Evolutionary conservation across 2,329 filamentous ascomycete species (phyloP).

Genomic region (Penicillium fuscoglaucum): DNA sequence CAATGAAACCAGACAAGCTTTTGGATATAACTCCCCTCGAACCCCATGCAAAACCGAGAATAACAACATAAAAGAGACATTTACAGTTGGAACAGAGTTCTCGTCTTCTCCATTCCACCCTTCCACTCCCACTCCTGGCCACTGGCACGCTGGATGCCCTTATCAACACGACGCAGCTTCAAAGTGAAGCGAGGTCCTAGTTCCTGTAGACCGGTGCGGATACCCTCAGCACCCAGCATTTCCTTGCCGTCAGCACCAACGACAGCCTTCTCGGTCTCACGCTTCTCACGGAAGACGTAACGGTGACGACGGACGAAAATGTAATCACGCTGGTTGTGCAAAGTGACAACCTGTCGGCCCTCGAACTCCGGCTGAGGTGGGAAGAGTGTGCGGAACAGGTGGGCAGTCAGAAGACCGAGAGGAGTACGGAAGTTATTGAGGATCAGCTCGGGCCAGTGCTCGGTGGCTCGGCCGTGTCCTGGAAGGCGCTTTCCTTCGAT

Average conservation of each 20-base stretch:
- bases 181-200: slow-evolving; percentile 80
- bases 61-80: slow-evolving; percentile 16
- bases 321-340: slow-evolving; percentile 95
- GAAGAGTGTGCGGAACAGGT: slow-evolving; percentile 77
- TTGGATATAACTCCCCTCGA: slow-evolving; percentile 26
- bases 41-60: slow-evolving; percentile 28
- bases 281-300: slow-evolving; percentile 90
- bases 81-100: slow-evolving; percentile 89
- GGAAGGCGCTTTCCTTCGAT: slow-evolving; percentile 83
- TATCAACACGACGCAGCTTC: slow-evolving; percentile 87
- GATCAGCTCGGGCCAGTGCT: slow-evolving; percentile 85
- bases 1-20: slow-evolving; percentile 15
- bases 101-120: slow-evolving; percentile 86
- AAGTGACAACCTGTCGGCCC: slow-evolving; percentile 84
- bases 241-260: slow-evolving; percentile 77
- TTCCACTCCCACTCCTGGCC: slow-evolving; percentile 97
- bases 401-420: slow-evolving; percentile 81
- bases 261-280: slow-evolving; percentile 81
- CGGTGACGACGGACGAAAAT: slow-evolving; percentile 89
- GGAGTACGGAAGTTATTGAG: slow-evolving; percentile 95
- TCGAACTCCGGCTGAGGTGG: slow-evolving; percentile 79
- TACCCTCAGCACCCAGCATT: slow-evolving; percentile 79
- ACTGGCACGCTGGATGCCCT: slow-evolving; percentile 74
- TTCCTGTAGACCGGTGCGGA: slow-evolving; percentile 86
- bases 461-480: slow-evolving; percentile 85